Conservation (phyloP, 2,329 filamentous ascomycete genomes). For the Fusarium staphyleae region DNA sequence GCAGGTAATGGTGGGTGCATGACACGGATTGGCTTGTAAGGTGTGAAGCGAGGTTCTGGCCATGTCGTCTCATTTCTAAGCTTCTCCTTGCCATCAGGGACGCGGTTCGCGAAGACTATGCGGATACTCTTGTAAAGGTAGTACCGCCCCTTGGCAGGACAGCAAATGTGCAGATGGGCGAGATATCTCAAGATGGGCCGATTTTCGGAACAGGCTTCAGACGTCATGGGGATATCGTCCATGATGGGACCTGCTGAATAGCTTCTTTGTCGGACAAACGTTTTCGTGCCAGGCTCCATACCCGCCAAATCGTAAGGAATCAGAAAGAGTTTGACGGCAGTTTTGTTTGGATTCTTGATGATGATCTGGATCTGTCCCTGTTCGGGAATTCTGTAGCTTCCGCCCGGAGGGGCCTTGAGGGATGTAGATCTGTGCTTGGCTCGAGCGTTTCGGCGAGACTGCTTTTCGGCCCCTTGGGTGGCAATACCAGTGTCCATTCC, state of each 20-base stretch:
- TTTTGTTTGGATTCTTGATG: slow-evolving; percentile 98
- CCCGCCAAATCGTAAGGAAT: slow-evolving; percentile 90
- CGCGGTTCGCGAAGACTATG: slow-evolving; percentile 95
- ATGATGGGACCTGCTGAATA: slow-evolving; percentile 89
- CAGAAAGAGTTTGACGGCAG: slow-evolving; percentile 93
- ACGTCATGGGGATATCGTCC: slow-evolving; percentile 62
- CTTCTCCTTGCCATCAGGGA: slow-evolving; percentile 93
- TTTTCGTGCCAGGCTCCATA: slow-evolving; percentile 95
- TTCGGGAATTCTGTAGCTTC: slow-evolving; percentile 92
- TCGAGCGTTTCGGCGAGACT: slow-evolving; percentile 45
- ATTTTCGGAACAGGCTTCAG: slow-evolving; percentile 48
- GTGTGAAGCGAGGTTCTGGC: slow-evolving; percentile 84
- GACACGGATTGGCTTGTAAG: slow-evolving; percentile 74
- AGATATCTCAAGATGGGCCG: slow-evolving; percentile 85
- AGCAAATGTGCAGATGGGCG: slow-evolving; percentile 92
- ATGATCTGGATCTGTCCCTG: slow-evolving; percentile 95
- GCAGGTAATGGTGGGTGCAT: slow-evolving; percentile 53
- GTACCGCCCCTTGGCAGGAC: slow-evolving; percentile 79
- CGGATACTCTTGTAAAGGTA: slow-evolving; percentile 92
- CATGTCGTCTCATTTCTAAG: slow-evolving; percentile 88
- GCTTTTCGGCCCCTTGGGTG: slow-evolving; percentile 21
- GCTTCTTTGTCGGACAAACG: slow-evolving; percentile 91
- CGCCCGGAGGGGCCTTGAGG: slow-evolving; percentile 73
- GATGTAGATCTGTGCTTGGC: slow-evolving; percentile 62
- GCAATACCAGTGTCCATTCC: slow-evolving; percentile 32